Percentiles rank a stretch among this genome's conserved stretches.
These are phyloP conservation scores for Trichosporon asahii DNA, from an alignment of 1,284 basidiomycete genomes.

Conservation along the genomic window DNA sequence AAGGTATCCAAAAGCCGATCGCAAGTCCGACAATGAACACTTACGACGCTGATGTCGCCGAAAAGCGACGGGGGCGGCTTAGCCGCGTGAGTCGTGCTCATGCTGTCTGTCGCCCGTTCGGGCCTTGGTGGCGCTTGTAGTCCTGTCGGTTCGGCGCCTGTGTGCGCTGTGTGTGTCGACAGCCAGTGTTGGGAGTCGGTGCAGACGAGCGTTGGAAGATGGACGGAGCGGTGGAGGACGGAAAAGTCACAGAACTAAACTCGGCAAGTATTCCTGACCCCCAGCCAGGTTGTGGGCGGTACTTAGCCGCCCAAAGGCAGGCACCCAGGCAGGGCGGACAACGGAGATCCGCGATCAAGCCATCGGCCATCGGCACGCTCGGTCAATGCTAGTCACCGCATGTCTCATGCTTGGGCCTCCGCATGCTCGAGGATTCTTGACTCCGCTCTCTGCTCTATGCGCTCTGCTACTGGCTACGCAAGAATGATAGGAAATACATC, in stretches of 20 bases:
- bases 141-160: too few species aligned
- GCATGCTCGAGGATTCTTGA: background rate
- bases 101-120: too few species aligned
- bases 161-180: too few species aligned
- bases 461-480: too few species aligned
- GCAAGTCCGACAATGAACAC: constrained; percentile 17
- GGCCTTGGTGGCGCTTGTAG: too few species aligned
- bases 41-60: constrained; percentile 47
- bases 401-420: background rate
- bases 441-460: too few species aligned
- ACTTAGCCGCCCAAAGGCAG: background rate
- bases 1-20: background rate
- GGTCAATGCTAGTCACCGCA: background rate
- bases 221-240: background rate
- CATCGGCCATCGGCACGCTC: background rate
- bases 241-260: background rate
- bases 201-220: background rate
- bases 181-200: too few species aligned
- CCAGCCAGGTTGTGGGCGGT: too few species aligned
- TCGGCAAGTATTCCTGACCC: background rate
- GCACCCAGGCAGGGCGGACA: background rate
- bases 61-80: constrained; percentile 38
- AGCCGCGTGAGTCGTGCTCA: background rate
- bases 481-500: too few species aligned
- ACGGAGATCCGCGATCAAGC: constrained; percentile 3